Conservation (phyloP, 371 early-diverging fungal species). For the Mortierella sp. region DNA sequence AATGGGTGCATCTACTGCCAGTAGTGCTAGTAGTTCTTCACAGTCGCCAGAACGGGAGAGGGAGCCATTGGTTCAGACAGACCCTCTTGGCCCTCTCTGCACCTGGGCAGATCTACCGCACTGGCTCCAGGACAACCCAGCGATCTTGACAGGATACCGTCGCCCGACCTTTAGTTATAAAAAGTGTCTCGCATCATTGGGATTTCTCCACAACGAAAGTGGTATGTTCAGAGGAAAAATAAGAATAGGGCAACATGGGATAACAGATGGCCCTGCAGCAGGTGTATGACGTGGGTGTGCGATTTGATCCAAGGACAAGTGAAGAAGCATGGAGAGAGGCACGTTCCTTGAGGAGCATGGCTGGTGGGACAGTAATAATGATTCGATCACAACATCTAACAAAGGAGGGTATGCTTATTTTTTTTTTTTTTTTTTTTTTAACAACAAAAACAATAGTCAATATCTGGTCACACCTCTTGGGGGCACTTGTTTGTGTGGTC, state of each 20-base stretch:
- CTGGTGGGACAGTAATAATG: no score
- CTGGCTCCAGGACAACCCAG: slow-evolving; percentile 82
- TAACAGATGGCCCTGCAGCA: slow-evolving; percentile 3
- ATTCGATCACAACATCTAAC: not conserved
- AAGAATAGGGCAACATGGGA: not conserved
- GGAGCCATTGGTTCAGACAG: not conserved
- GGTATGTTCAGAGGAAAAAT: slow-evolving; percentile 58
- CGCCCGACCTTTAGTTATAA: slow-evolving; percentile 76
- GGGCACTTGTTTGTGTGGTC: slow-evolving; percentile 71
- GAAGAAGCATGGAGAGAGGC: not conserved
- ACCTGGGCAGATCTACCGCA: slow-evolving; percentile 69
- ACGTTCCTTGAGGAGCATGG: not conserved
- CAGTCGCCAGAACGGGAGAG: no score
- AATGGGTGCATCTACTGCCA: no score
- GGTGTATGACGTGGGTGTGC: not conserved
- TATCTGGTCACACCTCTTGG: slow-evolving; percentile 86
- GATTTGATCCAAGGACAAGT: not conserved
- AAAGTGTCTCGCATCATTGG: slow-evolving; percentile 78
- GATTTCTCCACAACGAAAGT: slow-evolving; percentile 91
- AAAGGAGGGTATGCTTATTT: slow-evolving; percentile 2
- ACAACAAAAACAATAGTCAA: slow-evolving; percentile 63
- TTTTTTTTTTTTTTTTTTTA: slow-evolving; percentile 8
- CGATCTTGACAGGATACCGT: slow-evolving; percentile 83
- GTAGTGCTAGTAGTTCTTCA: no score
- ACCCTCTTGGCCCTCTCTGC: slow-evolving; percentile 10